Base-by-base conservation (phyloP, 2,329 filamentous ascomycete species). In the Neofusicoccum laricinum region DNA sequence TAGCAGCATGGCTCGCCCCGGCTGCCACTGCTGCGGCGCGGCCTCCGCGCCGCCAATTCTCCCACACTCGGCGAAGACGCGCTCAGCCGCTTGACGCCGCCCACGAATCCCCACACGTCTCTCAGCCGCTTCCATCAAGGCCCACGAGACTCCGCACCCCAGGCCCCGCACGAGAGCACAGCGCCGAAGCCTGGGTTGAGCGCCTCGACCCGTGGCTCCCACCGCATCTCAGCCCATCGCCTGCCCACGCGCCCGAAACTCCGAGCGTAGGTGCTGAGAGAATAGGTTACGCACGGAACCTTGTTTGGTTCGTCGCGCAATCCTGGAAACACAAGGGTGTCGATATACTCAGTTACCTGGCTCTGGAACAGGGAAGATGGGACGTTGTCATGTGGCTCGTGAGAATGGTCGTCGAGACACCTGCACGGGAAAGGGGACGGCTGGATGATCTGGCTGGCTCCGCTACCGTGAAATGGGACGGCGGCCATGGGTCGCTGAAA, bases 341-440 rank as follows among this genome's bases (percentile, higher is more conserved):
- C 15, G 78, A 82, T 65, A 66, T 82, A 7, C 69, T 82, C 17
- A 71, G 69, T 59, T 67, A 80, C 62, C 66, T 82, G 2, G 80
- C 75, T 2, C 57, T 79, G 30, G 68, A 71, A 1, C 71, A 79
- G 66, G 72, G 74, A 17, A 73, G 79, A 46, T 82, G 80, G 80
- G 72, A 73, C 63, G 73, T 76, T 25, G 76, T 79, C 3, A 71
- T 81, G 14, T 83, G 81, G 81, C 72, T 82, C 30, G 74, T 78
- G 14, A 80, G 79, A 67, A 75, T 76, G 59, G 69, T 81, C 21
- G 70, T 77, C 1, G 78, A 81, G 49, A 68, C 73, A 19, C 71
- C 71, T 4, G 66, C 63, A 63, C 69, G 30, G 25, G 69, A 66
- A 2, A 19, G 49, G 0, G 68, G 68, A 12, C 25, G 61, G 10